phyloP scores from a whole-genome alignment of 2,329 filamentous ascomycete genomes.

The Nigrospora osmanthi region DNA sequence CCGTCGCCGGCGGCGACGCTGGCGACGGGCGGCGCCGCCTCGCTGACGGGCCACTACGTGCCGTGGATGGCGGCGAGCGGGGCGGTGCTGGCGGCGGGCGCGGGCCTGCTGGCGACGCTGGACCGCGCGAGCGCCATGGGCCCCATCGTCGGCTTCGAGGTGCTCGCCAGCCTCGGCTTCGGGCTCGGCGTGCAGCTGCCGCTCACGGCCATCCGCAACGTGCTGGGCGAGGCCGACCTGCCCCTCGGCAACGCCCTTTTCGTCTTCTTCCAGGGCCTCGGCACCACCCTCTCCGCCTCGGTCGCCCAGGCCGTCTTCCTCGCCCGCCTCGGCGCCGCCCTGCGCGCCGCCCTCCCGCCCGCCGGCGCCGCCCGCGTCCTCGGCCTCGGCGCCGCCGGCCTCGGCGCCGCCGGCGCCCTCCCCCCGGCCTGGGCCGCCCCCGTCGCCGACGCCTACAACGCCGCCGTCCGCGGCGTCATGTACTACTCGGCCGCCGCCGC shows the following conservation, averaged over 20 bases:
- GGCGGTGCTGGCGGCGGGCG: constrained; percentile 3
- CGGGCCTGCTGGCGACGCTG: constrained; percentile 6
- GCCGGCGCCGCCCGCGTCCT: too few relatives aligned
- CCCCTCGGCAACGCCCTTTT: constrained; percentile 2
- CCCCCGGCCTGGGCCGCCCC: too few relatives aligned
- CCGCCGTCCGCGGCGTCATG: too few relatives aligned
- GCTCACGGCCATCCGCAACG: constrained; percentile 7
- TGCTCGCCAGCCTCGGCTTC: constrained; percentile 5
- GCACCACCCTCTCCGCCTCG: constrained; percentile 2
- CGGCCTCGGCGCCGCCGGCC: too few relatives aligned
- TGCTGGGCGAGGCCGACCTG: constrained; percentile 6
- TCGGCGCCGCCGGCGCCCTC: too few relatives aligned
- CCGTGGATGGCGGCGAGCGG: constrained; percentile 7
- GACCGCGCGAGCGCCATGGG: background rate
- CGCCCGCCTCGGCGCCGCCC: too few relatives aligned
- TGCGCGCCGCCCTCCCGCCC: too few relatives aligned
- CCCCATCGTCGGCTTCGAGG: constrained; percentile 6
- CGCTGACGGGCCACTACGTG: constrained; percentile 4
- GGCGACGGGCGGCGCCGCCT: constrained; percentile 2
- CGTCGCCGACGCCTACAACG: too few relatives aligned
- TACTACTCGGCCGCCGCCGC: too few relatives aligned
- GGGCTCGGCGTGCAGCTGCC: constrained; percentile 6
- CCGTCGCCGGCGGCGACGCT: constrained; percentile 4
- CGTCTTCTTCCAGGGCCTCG: constrained; percentile 3
- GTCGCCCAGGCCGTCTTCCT: constrained; percentile 2